Percentiles rank a stretch among this genome's conserved stretches.
Conservation (phyloP, 2,329 filamentous ascomycete genomes). For the Fusarium coicis region DNA sequence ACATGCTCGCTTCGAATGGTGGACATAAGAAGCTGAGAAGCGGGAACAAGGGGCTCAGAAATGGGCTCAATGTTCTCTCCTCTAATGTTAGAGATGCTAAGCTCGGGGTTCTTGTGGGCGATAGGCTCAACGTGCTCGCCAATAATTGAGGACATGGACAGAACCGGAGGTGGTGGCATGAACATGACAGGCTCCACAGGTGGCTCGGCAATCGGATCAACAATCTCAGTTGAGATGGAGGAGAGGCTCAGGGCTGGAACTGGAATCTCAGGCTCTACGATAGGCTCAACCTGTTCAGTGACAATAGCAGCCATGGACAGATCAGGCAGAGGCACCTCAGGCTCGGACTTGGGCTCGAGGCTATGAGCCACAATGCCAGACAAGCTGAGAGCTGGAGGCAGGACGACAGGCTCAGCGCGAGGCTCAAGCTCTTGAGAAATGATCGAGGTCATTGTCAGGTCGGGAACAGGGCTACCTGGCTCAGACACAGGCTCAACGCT, state of each 20-base stretch:
- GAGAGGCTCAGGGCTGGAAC: constrained; percentile 41
- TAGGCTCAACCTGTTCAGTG: constrained; percentile 42
- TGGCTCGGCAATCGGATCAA: constrained; percentile 34
- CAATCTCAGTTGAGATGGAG: constrained; percentile 11
- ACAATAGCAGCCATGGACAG: constrained; percentile 49
- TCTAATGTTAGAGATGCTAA: constrained; percentile 35
- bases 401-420: constrained; percentile 38
- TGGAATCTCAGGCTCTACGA: constrained; percentile 28
- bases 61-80: constrained; percentile 43
- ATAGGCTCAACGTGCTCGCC: constrained; percentile 45
- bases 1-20: constrained; percentile 35
- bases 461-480: constrained; percentile 44
- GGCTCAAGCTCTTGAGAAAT: constrained; percentile 45
- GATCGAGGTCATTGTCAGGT: constrained; percentile 44
- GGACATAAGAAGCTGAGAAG: constrained; percentile 31
- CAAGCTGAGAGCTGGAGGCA: constrained; percentile 34
- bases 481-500: constrained; percentile 55
- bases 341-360: constrained; percentile 43
- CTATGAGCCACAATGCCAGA: constrained; percentile 42
- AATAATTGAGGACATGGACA: constrained; percentile 30
- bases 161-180: constrained; percentile 26
- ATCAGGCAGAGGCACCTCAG: constrained; percentile 36
- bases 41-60: constrained; percentile 5
- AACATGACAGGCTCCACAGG: constrained; percentile 41
- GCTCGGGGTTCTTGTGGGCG: constrained; percentile 20